Conservation (phyloP, 2,329 filamentous ascomycete genomes). For the Ascochyta lentis region DNA sequence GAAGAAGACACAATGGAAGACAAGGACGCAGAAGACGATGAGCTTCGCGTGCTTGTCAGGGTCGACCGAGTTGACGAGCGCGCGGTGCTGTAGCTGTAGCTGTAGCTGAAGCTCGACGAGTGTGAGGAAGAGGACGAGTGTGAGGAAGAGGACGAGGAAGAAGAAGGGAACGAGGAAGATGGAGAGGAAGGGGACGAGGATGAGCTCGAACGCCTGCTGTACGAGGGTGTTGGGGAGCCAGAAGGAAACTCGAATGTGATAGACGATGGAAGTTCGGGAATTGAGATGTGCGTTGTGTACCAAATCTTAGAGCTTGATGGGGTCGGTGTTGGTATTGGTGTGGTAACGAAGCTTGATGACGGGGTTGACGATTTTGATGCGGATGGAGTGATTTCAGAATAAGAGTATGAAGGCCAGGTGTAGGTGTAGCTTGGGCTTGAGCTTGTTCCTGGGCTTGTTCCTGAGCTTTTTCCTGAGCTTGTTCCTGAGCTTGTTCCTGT, state of each 20-base stretch:
- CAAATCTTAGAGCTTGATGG: neutral
- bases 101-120: neutral
- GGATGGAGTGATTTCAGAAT: neutral
- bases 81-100: neutral
- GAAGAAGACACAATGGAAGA: neutral
- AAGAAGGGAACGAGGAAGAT: neutral
- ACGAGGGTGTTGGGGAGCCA: slow-evolving; percentile 1
- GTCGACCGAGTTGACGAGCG: neutral
- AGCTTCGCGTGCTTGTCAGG: neutral
- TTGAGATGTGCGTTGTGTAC: neutral
- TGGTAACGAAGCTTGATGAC: neutral
- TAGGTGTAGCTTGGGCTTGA: neutral
- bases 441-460: neutral
- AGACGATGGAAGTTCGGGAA: neutral
- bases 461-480: too few species aligned
- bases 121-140: neutral
- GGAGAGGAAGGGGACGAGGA: neutral
- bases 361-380: neutral
- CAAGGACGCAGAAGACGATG: neutral
- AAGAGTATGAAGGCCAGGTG: neutral
- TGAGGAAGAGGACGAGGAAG: too few species aligned
- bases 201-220: neutral
- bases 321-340: neutral
- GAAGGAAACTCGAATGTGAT: slow-evolving; percentile 13
- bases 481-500: neutral